phyloP scores from a whole-genome alignment of 257 asterid genomes.

The Phtheirospermum japonicum region DNA sequence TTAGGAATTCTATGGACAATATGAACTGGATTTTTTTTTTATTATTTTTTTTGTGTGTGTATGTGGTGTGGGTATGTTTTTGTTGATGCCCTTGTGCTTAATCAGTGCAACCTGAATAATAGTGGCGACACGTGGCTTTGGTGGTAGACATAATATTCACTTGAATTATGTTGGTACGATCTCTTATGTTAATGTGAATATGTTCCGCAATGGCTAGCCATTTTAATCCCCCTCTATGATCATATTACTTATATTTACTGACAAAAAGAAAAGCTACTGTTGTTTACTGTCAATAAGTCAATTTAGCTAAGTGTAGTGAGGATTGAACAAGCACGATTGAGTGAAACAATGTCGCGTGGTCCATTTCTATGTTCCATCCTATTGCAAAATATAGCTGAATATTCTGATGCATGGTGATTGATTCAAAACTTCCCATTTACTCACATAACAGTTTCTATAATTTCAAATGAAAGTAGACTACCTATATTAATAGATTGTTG shows the following conservation, averaged over 20 bases:
- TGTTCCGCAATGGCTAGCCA: too few species aligned
- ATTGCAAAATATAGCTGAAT: neutral
- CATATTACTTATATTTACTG: neutral
- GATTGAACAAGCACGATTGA: neutral
- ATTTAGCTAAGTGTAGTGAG: neutral
- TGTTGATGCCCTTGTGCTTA: neutral
- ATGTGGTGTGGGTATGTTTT: too few species aligned
- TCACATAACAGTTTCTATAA: neutral
- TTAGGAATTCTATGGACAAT: neutral
- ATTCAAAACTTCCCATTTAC: neutral
- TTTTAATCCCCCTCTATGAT: neutral
- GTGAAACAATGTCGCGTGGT: neutral
- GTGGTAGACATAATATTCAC: too few species aligned
- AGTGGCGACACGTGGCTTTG: neutral
- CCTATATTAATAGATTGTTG: neutral
- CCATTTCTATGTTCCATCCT: neutral
- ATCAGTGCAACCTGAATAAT: too few species aligned
- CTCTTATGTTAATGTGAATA: neutral
- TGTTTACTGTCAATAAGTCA: neutral
- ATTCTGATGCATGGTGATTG: neutral
- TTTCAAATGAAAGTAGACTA: neutral
- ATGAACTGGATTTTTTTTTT: too few species aligned
- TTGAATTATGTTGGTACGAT: neutral
- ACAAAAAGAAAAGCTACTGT: neutral
- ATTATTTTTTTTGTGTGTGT: too few species aligned